Evolutionary conservation across 352 stramenopile species (phyloP).

Genomic region (Pythium monospermum): DNA sequence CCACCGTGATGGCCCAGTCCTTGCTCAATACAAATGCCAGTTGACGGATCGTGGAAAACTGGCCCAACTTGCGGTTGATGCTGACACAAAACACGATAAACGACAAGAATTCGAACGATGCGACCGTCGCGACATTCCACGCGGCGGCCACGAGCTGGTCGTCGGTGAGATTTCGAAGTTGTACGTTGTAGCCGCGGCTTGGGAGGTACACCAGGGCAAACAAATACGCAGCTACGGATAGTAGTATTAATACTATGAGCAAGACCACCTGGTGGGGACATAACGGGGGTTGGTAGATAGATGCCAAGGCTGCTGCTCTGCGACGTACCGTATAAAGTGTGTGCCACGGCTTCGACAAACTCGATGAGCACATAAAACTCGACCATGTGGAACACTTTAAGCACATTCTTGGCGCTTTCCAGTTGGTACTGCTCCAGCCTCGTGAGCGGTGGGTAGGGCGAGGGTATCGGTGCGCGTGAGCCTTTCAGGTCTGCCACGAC

Average conservation of each 20-base stretch:
- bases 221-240: too few relatives aligned
- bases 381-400: slow-evolving; percentile 11
- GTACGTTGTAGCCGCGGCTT: slow-evolving; percentile 8
- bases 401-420: background rate
- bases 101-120: slow-evolving; percentile 1
- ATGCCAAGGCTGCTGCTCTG: too few relatives aligned
- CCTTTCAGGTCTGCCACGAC: too few relatives aligned
- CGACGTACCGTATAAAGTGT: slow-evolving; percentile 12
- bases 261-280: too few relatives aligned
- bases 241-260: too few relatives aligned
- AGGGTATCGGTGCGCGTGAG: too few relatives aligned
- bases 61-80: background rate
- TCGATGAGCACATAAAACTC: slow-evolving; percentile 19
- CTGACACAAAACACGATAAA: slow-evolving; percentile 1
- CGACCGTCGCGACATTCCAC: background rate
- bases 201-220: too few relatives aligned
- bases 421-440: background rate
- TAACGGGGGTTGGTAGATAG: too few relatives aligned
- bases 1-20: slow-evolving; percentile 16
- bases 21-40: slow-evolving; percentile 31
- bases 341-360: slow-evolving; percentile 22
- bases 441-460: background rate
- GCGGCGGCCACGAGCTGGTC: background rate
- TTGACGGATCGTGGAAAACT: slow-evolving; percentile 5
- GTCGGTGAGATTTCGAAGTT: slow-evolving; percentile 1